Base-by-base conservation (phyloP, 139 green algal genomes). In the Monoraphidium neglectum region DNA sequence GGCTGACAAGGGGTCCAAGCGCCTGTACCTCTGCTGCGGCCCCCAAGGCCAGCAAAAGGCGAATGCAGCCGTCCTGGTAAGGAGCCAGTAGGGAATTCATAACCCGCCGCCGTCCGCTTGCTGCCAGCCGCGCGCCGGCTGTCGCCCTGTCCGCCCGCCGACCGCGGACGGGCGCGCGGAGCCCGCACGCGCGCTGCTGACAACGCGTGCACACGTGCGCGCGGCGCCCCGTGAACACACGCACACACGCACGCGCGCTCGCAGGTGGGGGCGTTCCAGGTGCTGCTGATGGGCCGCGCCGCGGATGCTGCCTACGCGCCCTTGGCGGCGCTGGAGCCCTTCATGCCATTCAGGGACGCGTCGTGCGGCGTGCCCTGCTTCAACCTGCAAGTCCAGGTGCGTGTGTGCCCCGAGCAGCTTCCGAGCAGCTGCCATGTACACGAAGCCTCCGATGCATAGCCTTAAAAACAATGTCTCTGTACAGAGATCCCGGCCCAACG, bases 1-100 rank as follows among this genome's bases (percentile, higher is more conserved):
- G 32, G 89, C 80, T 3, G 82, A 88, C 12, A 80, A 69, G 33
- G 66, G 78, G n/a, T 78, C 76, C 4, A 92, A 90, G 76, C 77
- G 72, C 4, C 46, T 95, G 0, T 94, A 92, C 76, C 85, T 93
- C 28, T 90, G 90, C 60, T 84, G 87, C 15, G 88, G 88, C 0
- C 83, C 86, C 4, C 84, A 91, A 67, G 83, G 82, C 1, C 82
- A 96, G 63, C 78, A 87, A 6, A 88, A 83, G 26, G 90, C 90
- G n/a, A 98, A 98, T 59, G 90, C 91, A 49, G 91, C 92, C 23
- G 92, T 92, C 1, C 83, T 96, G 84, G 87, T 94, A 66, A 76
- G 87, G 30, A 35, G 28, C 3, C 24, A 16, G 43, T 51, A 18
- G 15, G 26, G 32, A 28, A 4, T 26, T 36, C 16, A 33, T n/a